phyloP scores from a whole-genome alignment of 495 filamentous ascomycete genomes.

The Xylaria venustula region DNA sequence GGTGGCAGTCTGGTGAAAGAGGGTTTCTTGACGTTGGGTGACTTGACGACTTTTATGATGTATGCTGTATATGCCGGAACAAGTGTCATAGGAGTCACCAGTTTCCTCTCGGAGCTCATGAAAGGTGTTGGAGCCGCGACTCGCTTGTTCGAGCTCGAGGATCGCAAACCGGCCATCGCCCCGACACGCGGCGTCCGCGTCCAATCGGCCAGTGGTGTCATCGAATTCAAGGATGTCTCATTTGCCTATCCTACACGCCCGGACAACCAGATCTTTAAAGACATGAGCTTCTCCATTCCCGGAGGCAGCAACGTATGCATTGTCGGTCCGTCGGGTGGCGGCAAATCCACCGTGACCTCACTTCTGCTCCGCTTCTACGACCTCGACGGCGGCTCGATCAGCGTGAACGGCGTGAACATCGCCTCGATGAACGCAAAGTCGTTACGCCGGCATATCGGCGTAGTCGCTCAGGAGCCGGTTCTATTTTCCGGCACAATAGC shows the following conservation, averaged over 20 bases:
- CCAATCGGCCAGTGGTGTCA: slow-evolving; percentile 77
- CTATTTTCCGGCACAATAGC: slow-evolving; percentile 94
- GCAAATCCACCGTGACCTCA: slow-evolving; percentile 91
- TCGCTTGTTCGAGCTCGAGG: slow-evolving; percentile 92
- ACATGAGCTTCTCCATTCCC: slow-evolving; percentile 84
- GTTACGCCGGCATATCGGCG: slow-evolving; percentile 88
- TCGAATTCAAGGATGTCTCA: slow-evolving; percentile 77
- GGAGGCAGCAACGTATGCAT: slow-evolving; percentile 94
- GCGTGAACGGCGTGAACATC: slow-evolving; percentile 83
- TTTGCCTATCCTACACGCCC: slow-evolving; percentile 92
- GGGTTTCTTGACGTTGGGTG: slow-evolving; percentile 84
- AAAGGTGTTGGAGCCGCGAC: slow-evolving; percentile 96
- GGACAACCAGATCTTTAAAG: slow-evolving; percentile 85
- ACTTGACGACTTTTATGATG: slow-evolving; percentile 97
- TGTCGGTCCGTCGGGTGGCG: slow-evolving; percentile 90
- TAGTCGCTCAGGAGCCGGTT: slow-evolving; percentile 93
- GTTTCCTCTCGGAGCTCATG: slow-evolving; percentile 98
- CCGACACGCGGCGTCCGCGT: slow-evolving; percentile 78
- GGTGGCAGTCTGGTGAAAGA: slow-evolving; percentile 86
- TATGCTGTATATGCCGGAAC: slow-evolving; percentile 92
- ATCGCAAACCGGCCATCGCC: slow-evolving; percentile 82
- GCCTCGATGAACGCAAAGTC: slow-evolving; percentile 88
- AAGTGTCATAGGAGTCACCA: slow-evolving; percentile 87
- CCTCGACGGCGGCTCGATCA: slow-evolving; percentile 72
- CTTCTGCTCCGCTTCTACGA: slow-evolving; percentile 88